phyloP scores from a whole-genome alignment of 805 yeast species.

The Danielia reshetovae region DNA sequence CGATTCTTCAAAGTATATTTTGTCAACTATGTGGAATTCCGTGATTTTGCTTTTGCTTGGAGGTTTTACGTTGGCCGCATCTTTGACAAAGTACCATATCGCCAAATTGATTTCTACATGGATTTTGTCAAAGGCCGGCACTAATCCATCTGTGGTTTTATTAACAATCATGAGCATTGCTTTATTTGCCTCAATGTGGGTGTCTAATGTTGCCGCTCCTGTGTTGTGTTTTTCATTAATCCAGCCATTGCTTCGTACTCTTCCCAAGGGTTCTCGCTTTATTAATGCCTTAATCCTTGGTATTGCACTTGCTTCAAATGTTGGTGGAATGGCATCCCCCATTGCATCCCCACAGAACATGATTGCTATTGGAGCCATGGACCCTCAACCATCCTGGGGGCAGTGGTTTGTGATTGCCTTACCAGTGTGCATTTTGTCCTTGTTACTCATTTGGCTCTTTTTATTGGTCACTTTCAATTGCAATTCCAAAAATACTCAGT shows the following conservation, averaged over 20 bases:
- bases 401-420: conserved; percentile 52
- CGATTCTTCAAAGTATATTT: conserved; percentile 42
- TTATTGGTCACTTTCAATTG: conserved; percentile 54
- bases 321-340: conserved; percentile 55
- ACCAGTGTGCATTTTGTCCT: conserved; percentile 42
- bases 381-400: conserved; percentile 54
- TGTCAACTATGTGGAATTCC: conserved; percentile 51
- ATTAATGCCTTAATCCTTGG: conserved; percentile 41
- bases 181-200: conserved; percentile 54
- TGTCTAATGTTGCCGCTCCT: conserved; percentile 55
- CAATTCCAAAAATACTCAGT: conserved; percentile 43
- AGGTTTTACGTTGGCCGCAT: conserved; percentile 54
- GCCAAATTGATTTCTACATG: conserved; percentile 48
- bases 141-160: conserved; percentile 45
- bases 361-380: conserved; percentile 50
- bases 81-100: conserved; percentile 49
- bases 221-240: conserved; percentile 50
- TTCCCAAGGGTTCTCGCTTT: conserved; percentile 39
- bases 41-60: conserved; percentile 49
- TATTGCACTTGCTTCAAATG: conserved; percentile 48
- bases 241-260: conserved; percentile 41
- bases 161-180: conserved; percentile 50
- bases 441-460: conserved; percentile 43
- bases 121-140: conserved; percentile 48
- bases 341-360: conserved; percentile 54